Conservation (phyloP, 2,329 filamentous ascomycete species). For the Thyridium curvatum region DNA sequence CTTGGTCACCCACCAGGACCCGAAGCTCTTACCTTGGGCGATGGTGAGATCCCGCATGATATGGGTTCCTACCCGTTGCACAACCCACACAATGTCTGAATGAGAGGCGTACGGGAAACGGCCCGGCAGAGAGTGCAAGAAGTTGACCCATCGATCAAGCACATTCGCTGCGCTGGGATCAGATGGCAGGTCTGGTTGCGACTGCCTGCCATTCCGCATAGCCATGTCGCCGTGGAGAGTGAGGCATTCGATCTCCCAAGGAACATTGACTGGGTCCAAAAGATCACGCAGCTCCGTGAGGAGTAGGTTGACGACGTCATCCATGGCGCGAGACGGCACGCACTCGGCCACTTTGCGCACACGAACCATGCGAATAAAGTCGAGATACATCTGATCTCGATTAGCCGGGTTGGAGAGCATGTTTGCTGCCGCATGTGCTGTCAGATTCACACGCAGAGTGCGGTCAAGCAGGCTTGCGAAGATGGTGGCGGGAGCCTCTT, state of each 20-base stretch:
- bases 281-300: slow-evolving; percentile 64
- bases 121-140: slow-evolving; percentile 60
- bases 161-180: slow-evolving; percentile 53
- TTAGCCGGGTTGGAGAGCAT: slow-evolving; percentile 86
- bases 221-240: slow-evolving; percentile 55
- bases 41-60: slow-evolving; percentile 79
- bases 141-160: slow-evolving; percentile 71
- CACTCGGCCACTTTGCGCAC: slow-evolving; percentile 58
- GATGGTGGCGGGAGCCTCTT: slow-evolving; percentile 79
- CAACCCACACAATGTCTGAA: slow-evolving; percentile 68
- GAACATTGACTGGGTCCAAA: slow-evolving; percentile 60
- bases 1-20: slow-evolving; percentile 93
- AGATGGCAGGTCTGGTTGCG: slow-evolving; percentile 27
- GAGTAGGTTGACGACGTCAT: slow-evolving; percentile 57
- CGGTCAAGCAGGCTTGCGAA: slow-evolving; percentile 84
- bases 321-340: slow-evolving; percentile 57
- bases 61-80: slow-evolving; percentile 68
- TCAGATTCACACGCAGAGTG: slow-evolving; percentile 83
- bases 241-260: slow-evolving; percentile 57
- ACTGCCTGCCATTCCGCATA: slow-evolving; percentile 36
- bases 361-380: slow-evolving; percentile 69
- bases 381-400: slow-evolving; percentile 89
- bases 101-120: slow-evolving; percentile 71
- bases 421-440: slow-evolving; percentile 88
- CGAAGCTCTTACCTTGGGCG: slow-evolving; percentile 70